Evolutionary conservation across 163 green algal genomes (phyloP).

Genomic region (Chlamydomonas reinhardtii): DNA sequence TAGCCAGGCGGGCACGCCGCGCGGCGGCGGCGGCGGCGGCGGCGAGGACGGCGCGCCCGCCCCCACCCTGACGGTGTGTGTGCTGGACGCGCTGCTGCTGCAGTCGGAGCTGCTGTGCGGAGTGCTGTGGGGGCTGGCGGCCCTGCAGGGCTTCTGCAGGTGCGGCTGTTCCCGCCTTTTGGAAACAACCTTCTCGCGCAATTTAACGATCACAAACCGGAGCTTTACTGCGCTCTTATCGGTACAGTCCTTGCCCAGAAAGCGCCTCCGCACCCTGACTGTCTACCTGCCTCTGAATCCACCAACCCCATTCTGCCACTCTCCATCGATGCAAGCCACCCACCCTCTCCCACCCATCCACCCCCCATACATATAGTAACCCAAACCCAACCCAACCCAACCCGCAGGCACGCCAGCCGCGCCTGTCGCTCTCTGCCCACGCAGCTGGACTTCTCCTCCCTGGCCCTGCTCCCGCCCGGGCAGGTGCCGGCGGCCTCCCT

Average conservation of each 20-base stretch:
- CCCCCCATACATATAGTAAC: no score
- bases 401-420: background rate
- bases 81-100: slow-evolving; percentile 8
- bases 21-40: background rate
- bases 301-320: no score
- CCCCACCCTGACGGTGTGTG: background rate
- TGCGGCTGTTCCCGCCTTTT: no score
- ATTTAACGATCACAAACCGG: no score
- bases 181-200: no score
- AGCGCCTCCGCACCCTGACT: no score
- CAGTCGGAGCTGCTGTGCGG: slow-evolving; percentile 11
- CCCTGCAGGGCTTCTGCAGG: slow-evolving; percentile 2
- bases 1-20: background rate
- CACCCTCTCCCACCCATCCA: no score
- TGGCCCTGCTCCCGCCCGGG: background rate
- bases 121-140: slow-evolving; percentile 2
- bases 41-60: no score
- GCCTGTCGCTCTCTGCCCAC: slow-evolving; percentile 1
- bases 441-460: background rate
- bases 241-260: no score
- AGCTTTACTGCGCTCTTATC: no score
- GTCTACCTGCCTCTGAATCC: no score
- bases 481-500: background rate
- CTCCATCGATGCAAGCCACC: no score
- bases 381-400: background rate